Base-by-base conservation (phyloP, 2,329 filamentous ascomycete species). In the Ophiobolus disseminans region DNA sequence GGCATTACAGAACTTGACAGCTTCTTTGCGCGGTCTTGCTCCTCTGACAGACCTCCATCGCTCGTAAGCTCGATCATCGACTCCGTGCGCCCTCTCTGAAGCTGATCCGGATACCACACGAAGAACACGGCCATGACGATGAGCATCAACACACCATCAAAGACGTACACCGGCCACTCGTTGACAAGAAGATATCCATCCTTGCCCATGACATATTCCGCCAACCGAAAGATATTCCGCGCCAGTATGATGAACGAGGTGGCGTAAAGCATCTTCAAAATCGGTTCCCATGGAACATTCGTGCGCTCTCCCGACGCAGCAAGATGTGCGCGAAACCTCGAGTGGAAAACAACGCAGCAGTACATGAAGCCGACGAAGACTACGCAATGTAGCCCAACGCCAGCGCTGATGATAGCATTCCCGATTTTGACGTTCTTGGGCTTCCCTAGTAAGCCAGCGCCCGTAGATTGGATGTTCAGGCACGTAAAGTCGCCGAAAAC, bases 331-430 rank as follows among this genome's bases (percentile, higher is more conserved):
- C 38, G 44, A 22, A 80, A 73, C 4, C 76, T 70, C 4, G 53
- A 31, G 53, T 85, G 77, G 60, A 84, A 83, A 1, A 80, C 42
- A 7, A 75, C 45, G 0, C 79, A 74, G 2, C 75, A 75, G 16
- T 75, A 45, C 35, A 80, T 62, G 58, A 86, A 86, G 10, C 83
- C 61, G n/a, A 74, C 75, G 53, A 86, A 85, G 39, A 81, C 75
- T 26, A 81, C 25, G n/a, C 86, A 71, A 60, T 86, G 84, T n/a
- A 84, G 60, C 21, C 78, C 61, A 2, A 87, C 68, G 1, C 84
- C 83, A 1, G 51, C 77, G 6, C 85, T 63, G n/a, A 86, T 76
- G 30, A 85, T 69, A 1, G 4, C 26, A 3, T 59, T 45, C 6
- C 49, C 50, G 11, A 37, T 46, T 11, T 40, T 44, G 5, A n/a